Evolutionary conservation across 805 yeast species (phyloP).

Genomic region (Yarrowia sp.): DNA sequence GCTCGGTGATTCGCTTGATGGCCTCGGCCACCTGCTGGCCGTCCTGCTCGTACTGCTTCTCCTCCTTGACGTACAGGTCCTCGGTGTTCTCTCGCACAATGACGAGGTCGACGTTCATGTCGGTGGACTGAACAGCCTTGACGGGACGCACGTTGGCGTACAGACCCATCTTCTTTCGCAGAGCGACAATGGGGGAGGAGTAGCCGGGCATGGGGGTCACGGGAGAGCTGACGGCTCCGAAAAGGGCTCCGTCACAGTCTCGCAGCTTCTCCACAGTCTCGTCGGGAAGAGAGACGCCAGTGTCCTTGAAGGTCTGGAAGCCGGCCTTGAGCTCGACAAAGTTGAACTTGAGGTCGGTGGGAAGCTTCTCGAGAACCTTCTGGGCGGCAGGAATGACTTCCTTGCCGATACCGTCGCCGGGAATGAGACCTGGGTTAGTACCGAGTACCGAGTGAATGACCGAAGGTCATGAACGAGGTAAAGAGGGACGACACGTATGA

Average conservation of each 20-base stretch:
- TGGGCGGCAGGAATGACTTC: slow-evolving; percentile 96
- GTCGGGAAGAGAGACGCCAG: slow-evolving; percentile 96
- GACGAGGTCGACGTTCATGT: slow-evolving; percentile 92
- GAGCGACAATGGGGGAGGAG: slow-evolving; percentile 98
- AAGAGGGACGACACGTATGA: too few relatives aligned
- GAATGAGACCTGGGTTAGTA: slow-evolving; percentile 58
- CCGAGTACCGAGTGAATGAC: not conserved
- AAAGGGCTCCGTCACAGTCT: slow-evolving; percentile 92
- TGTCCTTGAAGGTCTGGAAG: slow-evolving; percentile 84
- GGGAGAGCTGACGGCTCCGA: slow-evolving; percentile 96
- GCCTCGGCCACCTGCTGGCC: slow-evolving; percentile 96
- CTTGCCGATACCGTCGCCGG: slow-evolving; percentile 98
- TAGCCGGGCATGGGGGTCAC: slow-evolving; percentile 93
- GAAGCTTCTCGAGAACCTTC: slow-evolving; percentile 77
- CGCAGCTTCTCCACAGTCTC: slow-evolving; percentile 77
- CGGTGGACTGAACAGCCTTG: slow-evolving; percentile 81
- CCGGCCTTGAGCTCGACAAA: slow-evolving; percentile 92
- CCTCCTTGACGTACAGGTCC: slow-evolving; percentile 94
- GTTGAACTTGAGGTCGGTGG: slow-evolving; percentile 66
- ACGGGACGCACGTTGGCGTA: slow-evolving; percentile 98
- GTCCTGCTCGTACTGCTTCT: slow-evolving; percentile 67
- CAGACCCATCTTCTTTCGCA: slow-evolving; percentile 89
- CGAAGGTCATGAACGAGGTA: not conserved
- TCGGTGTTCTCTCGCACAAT: slow-evolving; percentile 99
- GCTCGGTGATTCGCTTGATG: slow-evolving; percentile 89